phyloP scores from a whole-genome alignment of 164 flowering plant genomes.

The Vitis labrusca region DNA sequence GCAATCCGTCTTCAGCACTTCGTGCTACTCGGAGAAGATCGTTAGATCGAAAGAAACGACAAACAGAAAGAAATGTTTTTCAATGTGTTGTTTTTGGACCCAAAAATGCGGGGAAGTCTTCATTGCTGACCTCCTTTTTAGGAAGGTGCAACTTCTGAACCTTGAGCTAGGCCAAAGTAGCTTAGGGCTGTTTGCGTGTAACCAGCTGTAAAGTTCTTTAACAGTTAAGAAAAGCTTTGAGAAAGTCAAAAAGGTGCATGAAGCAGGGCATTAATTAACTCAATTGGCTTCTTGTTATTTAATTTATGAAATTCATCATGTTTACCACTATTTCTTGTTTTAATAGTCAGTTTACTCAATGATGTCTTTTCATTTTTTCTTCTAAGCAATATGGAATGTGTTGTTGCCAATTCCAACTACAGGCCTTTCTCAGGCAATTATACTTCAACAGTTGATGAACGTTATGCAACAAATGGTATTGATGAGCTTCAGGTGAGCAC shows the following conservation, averaged over 20 bases:
- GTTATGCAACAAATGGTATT: slow-evolving; percentile 25
- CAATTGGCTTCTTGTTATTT: too few relatives aligned
- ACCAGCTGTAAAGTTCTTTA: too few relatives aligned
- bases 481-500: slow-evolving; percentile 31
- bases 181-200: too few relatives aligned
- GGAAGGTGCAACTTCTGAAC: slow-evolving; percentile 59
- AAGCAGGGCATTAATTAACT: too few relatives aligned
- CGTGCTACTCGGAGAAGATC: slow-evolving; percentile 72
- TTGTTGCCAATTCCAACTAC: neutral
- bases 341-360: neutral
- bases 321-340: neutral
- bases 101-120: slow-evolving; percentile 78
- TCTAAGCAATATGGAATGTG: neutral
- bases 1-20: slow-evolving; percentile 72
- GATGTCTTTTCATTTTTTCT: neutral
- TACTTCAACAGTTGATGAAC: slow-evolving; percentile 13
- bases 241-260: too few relatives aligned
- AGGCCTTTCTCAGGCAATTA: slow-evolving; percentile 29
- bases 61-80: slow-evolving; percentile 79
- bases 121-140: slow-evolving; percentile 70
- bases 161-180: neutral
- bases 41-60: slow-evolving; percentile 78
- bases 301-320: too few relatives aligned
- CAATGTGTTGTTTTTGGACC: slow-evolving; percentile 99
- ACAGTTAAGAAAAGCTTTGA: too few relatives aligned